phyloP scores from a whole-genome alignment of 306 rosid species.

The Ochetophila trinervis region DNA sequence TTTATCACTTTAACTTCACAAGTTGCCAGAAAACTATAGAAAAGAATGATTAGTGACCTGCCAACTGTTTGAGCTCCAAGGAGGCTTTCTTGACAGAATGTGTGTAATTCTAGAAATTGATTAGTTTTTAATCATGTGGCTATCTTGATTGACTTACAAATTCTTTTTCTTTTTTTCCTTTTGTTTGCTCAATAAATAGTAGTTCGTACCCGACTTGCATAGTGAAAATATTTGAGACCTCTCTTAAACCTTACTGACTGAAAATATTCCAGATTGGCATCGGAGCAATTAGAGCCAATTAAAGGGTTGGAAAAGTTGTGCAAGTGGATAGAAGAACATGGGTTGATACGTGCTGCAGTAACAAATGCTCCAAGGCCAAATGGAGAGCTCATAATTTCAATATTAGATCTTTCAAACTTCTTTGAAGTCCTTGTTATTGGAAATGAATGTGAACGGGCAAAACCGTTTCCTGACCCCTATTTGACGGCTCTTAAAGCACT shows the following conservation, averaged over 20 bases:
- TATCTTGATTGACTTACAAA: too few relatives aligned
- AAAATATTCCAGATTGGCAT: conserved; percentile 28
- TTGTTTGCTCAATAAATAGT: not conserved
- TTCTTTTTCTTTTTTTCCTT: too few relatives aligned
- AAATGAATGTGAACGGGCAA: conserved; percentile 38
- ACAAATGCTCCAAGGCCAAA: conserved; percentile 39
- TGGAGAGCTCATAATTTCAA: conserved; percentile 36
- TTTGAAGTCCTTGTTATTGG: conserved; percentile 37
- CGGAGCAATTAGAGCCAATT: conserved; percentile 29
- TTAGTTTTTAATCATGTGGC: too few relatives aligned
- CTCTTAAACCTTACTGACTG: conserved; percentile 6
- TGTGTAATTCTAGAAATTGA: too few relatives aligned
- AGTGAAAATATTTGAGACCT: too few relatives aligned
- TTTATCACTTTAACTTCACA: too few relatives aligned
- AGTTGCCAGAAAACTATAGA: too few relatives aligned
- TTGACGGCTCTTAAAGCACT: conserved; percentile 41
- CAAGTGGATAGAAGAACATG: conserved; percentile 39
- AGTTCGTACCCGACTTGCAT: not conserved
- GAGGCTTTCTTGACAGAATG: too few relatives aligned
- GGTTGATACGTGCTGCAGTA: conserved; percentile 42
- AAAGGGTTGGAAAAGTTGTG: conserved; percentile 30
- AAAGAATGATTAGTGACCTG: too few relatives aligned
- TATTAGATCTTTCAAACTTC: conserved; percentile 31
- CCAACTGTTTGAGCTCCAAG: too few relatives aligned
- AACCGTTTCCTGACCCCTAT: conserved; percentile 49